Evolutionary conservation across 345 rosid species (phyloP).

Genomic region (Psidium friedrichsthalianum): DNA sequence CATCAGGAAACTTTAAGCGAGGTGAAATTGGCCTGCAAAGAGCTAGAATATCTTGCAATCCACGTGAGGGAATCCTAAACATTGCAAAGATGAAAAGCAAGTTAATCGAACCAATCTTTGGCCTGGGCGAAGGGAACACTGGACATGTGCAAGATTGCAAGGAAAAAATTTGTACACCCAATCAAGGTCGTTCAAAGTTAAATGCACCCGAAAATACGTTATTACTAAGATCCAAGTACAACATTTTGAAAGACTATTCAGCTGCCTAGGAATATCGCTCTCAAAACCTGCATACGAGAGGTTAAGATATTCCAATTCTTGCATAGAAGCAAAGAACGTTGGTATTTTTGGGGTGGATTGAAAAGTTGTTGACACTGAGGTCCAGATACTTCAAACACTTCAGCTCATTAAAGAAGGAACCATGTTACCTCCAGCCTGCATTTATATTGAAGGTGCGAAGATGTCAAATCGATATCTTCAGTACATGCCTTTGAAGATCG

Average conservation of each 20-base stretch:
- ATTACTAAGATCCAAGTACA: too few species aligned
- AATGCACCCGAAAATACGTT: background rate
- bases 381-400: background rate
- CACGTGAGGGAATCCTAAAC: background rate
- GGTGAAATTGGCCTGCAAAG: background rate
- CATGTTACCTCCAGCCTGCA: background rate
- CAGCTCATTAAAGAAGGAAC: background rate
- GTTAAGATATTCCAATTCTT: too few species aligned
- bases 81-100: background rate
- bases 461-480: background rate
- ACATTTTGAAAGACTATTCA: too few species aligned
- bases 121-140: background rate
- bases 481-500: background rate
- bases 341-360: background rate
- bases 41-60: background rate
- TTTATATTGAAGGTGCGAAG: background rate
- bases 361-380: background rate
- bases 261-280: too few species aligned
- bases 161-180: background rate
- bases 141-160: background rate
- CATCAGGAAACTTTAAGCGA: background rate
- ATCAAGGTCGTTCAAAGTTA: background rate
- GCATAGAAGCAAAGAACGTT: too few species aligned
- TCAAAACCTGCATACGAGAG: too few species aligned
- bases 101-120: background rate